A percentile compares a stretch with the other conserved stretches of the same genome.
Evolutionary conservation across 2,329 filamentous ascomycete species (phyloP).

Genomic region (Aspergillus arachidicola): DNA sequence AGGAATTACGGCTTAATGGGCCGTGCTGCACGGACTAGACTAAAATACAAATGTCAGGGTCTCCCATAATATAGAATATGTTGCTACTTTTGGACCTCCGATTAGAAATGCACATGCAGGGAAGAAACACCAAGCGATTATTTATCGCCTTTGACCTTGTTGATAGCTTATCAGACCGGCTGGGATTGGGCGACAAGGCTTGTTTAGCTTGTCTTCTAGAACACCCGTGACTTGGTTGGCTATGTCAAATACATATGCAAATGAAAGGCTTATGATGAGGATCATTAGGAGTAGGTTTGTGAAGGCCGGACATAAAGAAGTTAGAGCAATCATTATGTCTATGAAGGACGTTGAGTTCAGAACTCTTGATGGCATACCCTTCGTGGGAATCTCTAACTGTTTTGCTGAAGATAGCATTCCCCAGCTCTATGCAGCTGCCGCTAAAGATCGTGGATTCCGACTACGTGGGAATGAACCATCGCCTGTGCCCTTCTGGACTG

Average conservation of each 20-base stretch:
- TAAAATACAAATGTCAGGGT: too few species aligned
- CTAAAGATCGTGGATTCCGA: neutral
- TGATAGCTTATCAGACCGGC: neutral
- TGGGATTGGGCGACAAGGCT: conserved; percentile 7
- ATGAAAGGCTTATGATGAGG: neutral
- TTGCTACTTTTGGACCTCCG: too few species aligned
- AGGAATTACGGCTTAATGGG: too few species aligned
- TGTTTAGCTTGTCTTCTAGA: conserved; percentile 5
- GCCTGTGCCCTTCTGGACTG: neutral
- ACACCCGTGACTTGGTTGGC: conserved; percentile 9
- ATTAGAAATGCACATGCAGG: too few species aligned
- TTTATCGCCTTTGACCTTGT: neutral
- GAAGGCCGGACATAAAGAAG: neutral
- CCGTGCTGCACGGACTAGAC: too few species aligned
- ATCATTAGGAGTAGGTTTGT: neutral
- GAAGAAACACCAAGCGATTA: neutral
- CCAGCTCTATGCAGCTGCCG: neutral
- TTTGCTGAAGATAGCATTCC: neutral
- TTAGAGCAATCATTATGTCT: neutral
- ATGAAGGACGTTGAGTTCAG: neutral
- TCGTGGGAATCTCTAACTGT: neutral
- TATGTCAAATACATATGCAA: conserved; percentile 9
- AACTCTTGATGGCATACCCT: neutral
- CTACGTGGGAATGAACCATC: neutral
- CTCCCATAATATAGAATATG: too few species aligned